Conservation (phyloP, 306 rosid genomes). For the Arachis hypogaea region DNA sequence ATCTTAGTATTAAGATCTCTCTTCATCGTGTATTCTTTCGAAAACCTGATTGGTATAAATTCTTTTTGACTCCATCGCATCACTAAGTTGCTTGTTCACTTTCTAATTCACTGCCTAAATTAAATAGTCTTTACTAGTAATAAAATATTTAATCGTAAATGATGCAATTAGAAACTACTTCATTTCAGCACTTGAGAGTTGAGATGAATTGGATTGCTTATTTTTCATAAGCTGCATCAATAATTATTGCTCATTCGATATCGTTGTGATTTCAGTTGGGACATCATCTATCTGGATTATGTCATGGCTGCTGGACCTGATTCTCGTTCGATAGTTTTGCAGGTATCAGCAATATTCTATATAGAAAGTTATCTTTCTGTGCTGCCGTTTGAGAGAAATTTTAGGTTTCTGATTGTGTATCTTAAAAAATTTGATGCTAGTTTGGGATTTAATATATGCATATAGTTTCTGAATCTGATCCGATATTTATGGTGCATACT, state of each 20-base stretch:
- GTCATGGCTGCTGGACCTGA: slow-evolving; percentile 94
- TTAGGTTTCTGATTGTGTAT: slow-evolving; percentile 15
- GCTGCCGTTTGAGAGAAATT: slow-evolving; percentile 9
- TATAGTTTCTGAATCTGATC: slow-evolving; percentile 5
- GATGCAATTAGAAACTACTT: slow-evolving; percentile 23
- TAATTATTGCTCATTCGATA: slow-evolving; percentile 7
- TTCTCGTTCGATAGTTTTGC: slow-evolving; percentile 95
- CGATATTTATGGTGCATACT: slow-evolving; percentile 21
- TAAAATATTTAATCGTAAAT: slow-evolving; percentile 12
- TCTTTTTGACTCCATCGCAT: background rate
- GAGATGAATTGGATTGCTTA: slow-evolving; percentile 9
- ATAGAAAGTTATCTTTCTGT: slow-evolving; percentile 15
- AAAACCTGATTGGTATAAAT: slow-evolving; percentile 9
- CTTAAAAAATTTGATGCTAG: slow-evolving; percentile 21
- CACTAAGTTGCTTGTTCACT: slow-evolving; percentile 28
- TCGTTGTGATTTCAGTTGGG: slow-evolving; percentile 77
- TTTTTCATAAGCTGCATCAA: background rate
- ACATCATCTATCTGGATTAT: slow-evolving; percentile 94
- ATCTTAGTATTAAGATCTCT: background rate
- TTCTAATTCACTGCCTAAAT: slow-evolving; percentile 11
- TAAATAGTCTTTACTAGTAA: background rate
- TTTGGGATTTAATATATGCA: slow-evolving; percentile 11
- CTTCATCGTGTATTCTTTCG: slow-evolving; percentile 17
- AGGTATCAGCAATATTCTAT: slow-evolving; percentile 55
- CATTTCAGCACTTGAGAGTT: slow-evolving; percentile 29